These are phyloP conservation scores for Colletotrichum chrysophilum DNA, from an alignment of 2,329 filamentous ascomycete species.

Conservation along the genomic window DNA sequence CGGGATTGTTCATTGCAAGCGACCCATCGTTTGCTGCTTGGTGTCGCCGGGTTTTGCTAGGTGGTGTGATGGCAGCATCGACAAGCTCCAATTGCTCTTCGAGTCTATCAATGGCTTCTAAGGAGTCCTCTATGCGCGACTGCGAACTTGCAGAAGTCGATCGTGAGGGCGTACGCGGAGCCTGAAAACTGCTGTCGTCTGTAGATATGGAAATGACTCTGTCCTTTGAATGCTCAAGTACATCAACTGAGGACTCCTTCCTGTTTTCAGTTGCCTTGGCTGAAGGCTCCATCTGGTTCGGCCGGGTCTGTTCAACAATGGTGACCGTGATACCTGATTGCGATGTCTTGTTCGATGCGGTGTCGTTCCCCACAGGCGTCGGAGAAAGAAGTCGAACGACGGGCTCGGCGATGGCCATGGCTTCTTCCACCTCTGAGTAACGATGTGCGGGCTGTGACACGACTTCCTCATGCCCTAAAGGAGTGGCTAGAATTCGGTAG, in stretches of 20 bases:
- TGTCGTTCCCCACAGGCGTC: not conserved
- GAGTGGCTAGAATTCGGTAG: constrained; percentile 55
- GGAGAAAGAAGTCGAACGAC: not conserved
- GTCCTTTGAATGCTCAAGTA: not conserved
- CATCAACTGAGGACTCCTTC: not conserved
- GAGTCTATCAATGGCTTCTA: constrained; percentile 66
- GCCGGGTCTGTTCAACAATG: not conserved
- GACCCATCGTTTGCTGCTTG: not conserved
- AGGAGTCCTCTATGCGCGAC: constrained; percentile 66
- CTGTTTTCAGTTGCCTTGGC: not conserved
- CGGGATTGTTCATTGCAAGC: not conserved
- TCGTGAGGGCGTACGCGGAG: constrained; percentile 8
- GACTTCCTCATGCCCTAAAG: constrained; percentile 30
- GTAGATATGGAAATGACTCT: constrained; percentile 10
- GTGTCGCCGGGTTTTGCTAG: constrained; percentile 21
- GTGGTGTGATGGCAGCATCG: constrained; percentile 39
- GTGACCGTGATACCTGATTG: not conserved
- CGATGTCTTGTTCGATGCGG: not conserved
- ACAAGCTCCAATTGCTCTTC: constrained; percentile 67
- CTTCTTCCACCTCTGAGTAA: not conserved
- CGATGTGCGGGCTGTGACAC: not conserved
- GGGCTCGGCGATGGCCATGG: constrained; percentile 16
- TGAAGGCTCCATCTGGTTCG: not conserved
- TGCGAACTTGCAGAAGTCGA: constrained; percentile 27
- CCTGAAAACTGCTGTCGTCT: not conserved